Evolutionary conservation across 2,329 filamentous ascomycete genomes (phyloP), one percentile per base, ranked within the genome.

Genomic region (Rachicladosporium sp.): DNA sequence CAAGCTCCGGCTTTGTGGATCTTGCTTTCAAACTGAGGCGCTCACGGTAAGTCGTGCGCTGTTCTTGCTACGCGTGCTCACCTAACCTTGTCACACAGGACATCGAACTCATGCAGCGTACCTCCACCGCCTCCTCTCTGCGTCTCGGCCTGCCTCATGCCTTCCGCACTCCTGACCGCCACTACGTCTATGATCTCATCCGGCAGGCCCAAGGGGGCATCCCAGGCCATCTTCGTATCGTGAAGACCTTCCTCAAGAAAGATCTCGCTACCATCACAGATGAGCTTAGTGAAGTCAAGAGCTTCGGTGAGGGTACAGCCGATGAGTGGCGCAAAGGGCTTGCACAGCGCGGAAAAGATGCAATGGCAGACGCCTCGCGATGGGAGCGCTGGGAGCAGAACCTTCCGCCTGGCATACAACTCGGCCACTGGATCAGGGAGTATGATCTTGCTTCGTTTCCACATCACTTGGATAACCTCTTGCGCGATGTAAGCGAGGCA

Each of bases 261-360:
- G 74, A 87, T 42, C 68, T 86, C 29, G 69, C 78, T 19, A 66
- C 68, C 6, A 70, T 88, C 46, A 71, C 72, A 42, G 55, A 64
- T 27, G 76, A 84, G 51, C 76, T 84, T 48, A 64, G 73, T 33
- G 65, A 74, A 4, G 81, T 78, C 39, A 74, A 75, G 49, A 61
- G 66, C n/a, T 69, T 84, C 48, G 81, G 83, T n/a, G 51, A 69
- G 33, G 78, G 78, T 33, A 74, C 79, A 8, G 71, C 73, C 3
- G 80, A 85, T 49, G 83, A 88, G 57, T 91, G 84, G 83, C 67
- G 78, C 23, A 88, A 88, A 59, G 83, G 83, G 7, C 69, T 91
- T 3, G 72, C 77, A 33, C 65, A 63, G 21, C 70, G 74, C 42
- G 80, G 82, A 7, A 74, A 73, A 49, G 68, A 75, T 43, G 62